Percentiles rank a stretch among this genome's conserved stretches.
Evolutionary conservation across 495 filamentous ascomycete genomes (phyloP).

Genomic region (Tuber calosporum): DNA sequence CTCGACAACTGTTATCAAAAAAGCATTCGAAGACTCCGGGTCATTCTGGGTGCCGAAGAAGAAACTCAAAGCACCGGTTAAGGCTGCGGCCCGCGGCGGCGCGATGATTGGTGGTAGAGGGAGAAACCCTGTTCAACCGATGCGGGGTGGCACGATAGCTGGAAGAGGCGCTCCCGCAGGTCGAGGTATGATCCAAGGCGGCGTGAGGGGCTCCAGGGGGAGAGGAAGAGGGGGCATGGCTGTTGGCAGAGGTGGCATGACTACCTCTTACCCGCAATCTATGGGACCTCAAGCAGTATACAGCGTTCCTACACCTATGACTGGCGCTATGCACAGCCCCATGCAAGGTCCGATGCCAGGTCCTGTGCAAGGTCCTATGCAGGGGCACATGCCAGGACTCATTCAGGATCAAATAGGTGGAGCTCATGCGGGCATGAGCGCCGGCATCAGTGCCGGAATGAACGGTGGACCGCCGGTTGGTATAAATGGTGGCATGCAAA

Average conservation of each 20-base stretch:
- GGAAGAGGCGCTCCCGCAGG: background rate
- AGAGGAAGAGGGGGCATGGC: background rate
- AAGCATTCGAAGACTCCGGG: slow-evolving; percentile 19
- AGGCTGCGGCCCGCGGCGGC: slow-evolving; percentile 1
- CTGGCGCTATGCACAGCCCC: background rate
- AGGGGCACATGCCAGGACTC: no score
- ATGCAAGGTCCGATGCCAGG: background rate
- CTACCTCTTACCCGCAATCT: background rate
- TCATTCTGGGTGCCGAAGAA: slow-evolving; percentile 23
- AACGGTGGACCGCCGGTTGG: background rate
- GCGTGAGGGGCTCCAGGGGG: background rate
- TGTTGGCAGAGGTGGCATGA: background rate
- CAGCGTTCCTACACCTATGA: background rate
- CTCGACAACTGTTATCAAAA: slow-evolving; percentile 16
- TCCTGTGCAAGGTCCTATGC: background rate
- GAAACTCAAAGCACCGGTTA: slow-evolving; percentile 6
- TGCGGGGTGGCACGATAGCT: background rate
- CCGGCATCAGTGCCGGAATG: background rate
- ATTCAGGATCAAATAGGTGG: background rate
- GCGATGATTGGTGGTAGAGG: background rate
- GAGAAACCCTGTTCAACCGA: background rate
- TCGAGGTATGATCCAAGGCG: background rate
- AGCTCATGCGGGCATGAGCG: background rate
- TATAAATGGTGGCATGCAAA: background rate
- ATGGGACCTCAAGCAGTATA: background rate